Evolutionary conservation across 768 basidiomycete species (phyloP).

Genomic region (Tephrocybe sp.): DNA sequence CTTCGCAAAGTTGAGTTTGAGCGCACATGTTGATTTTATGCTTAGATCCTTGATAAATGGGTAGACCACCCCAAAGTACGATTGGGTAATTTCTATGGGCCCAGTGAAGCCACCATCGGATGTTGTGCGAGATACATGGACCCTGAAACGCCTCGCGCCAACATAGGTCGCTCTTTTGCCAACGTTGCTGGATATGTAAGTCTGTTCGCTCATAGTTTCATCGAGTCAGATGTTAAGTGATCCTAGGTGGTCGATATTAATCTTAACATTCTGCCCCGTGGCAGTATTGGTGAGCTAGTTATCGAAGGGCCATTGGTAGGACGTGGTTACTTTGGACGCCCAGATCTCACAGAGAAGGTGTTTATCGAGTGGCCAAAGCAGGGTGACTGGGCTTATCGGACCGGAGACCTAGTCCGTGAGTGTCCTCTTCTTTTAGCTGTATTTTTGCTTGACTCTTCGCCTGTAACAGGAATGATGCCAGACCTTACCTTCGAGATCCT

Average conservation of each 20-base stretch:
- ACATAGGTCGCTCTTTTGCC: conserved; percentile 43
- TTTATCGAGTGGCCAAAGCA: conserved; percentile 45
- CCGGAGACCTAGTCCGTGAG: conserved; percentile 47
- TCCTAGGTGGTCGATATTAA: conserved; percentile 42
- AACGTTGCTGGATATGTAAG: conserved; percentile 35
- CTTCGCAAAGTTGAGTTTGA: neutral
- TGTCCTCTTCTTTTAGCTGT: conserved; percentile 5
- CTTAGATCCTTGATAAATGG: conserved; percentile 46
- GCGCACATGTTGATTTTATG: neutral
- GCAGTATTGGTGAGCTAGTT: conserved; percentile 48
- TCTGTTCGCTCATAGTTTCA: neutral
- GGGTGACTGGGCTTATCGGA: conserved; percentile 45
- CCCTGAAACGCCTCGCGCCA: conserved; percentile 36
- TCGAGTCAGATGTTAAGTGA: conserved; percentile 8
- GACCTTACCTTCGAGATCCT: conserved; percentile 48
- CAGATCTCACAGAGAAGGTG: conserved; percentile 42
- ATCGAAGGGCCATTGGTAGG: conserved; percentile 50
- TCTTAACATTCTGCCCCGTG: conserved; percentile 42
- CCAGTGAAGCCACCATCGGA: conserved; percentile 54
- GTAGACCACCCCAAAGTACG: conserved; percentile 41
- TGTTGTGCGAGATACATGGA: conserved; percentile 48
- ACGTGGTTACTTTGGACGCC: conserved; percentile 46
- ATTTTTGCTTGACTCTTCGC: neutral
- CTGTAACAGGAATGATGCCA: conserved; percentile 43
- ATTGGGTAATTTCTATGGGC: conserved; percentile 53